phyloP scores from a whole-genome alignment of 2,329 filamentous ascomycete species.

The Botryotinia convoluta region DNA sequence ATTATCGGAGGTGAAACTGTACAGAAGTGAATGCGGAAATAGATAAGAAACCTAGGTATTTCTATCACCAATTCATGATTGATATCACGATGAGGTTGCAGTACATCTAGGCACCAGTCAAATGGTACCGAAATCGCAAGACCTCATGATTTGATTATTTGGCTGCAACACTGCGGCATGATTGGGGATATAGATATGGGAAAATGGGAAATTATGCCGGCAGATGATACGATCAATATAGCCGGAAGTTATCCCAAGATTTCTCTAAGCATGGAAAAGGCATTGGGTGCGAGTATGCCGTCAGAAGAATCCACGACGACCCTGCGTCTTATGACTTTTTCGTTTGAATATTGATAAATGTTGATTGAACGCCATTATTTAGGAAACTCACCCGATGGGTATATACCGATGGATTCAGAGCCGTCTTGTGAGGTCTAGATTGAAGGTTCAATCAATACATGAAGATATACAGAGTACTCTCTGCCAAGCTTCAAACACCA shows the following conservation, averaged over 20 bases:
- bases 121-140: background rate
- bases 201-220: background rate
- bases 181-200: background rate
- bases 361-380: background rate
- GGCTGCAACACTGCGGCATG: background rate
- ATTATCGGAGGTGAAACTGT: background rate
- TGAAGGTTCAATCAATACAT: background rate
- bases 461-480: background rate
- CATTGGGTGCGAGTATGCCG: background rate
- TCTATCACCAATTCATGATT: background rate
- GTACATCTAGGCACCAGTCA: slow-evolving; percentile 1
- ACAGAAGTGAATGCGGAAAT: background rate
- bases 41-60: background rate
- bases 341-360: background rate
- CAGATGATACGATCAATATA: background rate
- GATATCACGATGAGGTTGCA: background rate
- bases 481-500: background rate
- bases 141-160: background rate
- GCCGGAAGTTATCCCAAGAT: background rate
- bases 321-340: background rate
- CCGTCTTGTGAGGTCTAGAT: background rate
- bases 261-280: background rate
- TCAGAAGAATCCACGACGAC: background rate
- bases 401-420: too few relatives aligned
- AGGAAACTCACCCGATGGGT: background rate